A percentile compares a stretch with the other conserved stretches of the same genome.
Conservation (phyloP, 2,329 filamentous ascomycete genomes). For the Mollisia scopiformis region DNA sequence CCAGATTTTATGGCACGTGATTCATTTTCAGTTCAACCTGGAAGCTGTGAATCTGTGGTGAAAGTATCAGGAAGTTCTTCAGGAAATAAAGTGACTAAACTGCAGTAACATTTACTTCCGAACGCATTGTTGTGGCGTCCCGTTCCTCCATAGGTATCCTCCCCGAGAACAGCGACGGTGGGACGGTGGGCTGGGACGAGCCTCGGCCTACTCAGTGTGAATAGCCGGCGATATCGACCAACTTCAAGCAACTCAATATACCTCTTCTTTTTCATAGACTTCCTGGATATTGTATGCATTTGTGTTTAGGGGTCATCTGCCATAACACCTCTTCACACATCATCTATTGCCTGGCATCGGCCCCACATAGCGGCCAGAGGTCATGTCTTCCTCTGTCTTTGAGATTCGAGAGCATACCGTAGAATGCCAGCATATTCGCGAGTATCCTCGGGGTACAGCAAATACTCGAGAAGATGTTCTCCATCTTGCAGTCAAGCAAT, state of each 20-base stretch:
- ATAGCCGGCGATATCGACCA: conserved; percentile 1
- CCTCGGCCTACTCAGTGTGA: conserved; percentile 5
- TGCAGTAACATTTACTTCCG: not conserved
- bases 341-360: not conserved
- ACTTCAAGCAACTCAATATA: not conserved
- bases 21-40: too few species aligned
- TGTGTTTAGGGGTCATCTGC: not conserved
- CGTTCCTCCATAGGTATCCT: not conserved
- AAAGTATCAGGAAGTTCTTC: too few species aligned
- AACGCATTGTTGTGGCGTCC: too few species aligned
- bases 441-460: conserved; percentile 75
- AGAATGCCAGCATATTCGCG: conserved; percentile 76
- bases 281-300: not conserved
- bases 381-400: conserved; percentile 48
- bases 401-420: conserved; percentile 74
- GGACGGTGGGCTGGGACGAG: too few species aligned
- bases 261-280: not conserved
- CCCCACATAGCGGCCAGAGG: not conserved
- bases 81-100: too few species aligned
- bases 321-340: not conserved
- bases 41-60: too few species aligned
- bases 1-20: too few species aligned
- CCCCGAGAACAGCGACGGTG: not conserved
- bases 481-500: conserved; percentile 81
- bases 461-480: conserved; percentile 75